Evolutionary conservation across 148 eudicot genomes (phyloP).

Genomic region (Euryodendron excelsum): DNA sequence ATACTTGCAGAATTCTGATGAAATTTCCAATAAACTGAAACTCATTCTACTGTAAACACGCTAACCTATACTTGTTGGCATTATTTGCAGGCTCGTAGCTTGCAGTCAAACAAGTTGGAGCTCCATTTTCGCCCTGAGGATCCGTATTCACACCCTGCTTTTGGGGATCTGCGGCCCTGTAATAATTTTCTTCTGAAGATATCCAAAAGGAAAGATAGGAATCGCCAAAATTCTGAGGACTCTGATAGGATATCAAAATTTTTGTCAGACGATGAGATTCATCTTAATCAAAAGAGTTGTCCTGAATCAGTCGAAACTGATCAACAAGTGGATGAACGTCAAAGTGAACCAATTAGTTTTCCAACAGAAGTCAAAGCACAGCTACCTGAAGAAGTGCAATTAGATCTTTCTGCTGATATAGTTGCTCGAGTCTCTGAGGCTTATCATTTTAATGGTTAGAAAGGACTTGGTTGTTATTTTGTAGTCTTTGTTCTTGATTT

Average conservation of each 20-base stretch:
- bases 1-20: background rate
- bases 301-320: slow-evolving; percentile 13
- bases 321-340: slow-evolving; percentile 20
- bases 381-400: slow-evolving; percentile 23
- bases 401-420: slow-evolving; percentile 59
- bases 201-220: slow-evolving; percentile 41
- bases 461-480: background rate
- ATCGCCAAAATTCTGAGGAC: slow-evolving; percentile 24
- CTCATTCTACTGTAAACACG: background rate
- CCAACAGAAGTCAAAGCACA: slow-evolving; percentile 23
- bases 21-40: background rate
- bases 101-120: slow-evolving; percentile 69
- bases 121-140: slow-evolving; percentile 92
- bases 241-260: slow-evolving; percentile 13
- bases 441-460: slow-evolving; percentile 78
- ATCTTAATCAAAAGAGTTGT: slow-evolving; percentile 8
- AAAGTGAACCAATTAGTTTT: slow-evolving; percentile 22
- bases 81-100: slow-evolving; percentile 58
- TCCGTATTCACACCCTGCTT: slow-evolving; percentile 85
- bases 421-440: slow-evolving; percentile 70
- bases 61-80: slow-evolving; percentile 2
- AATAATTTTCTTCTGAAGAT: slow-evolving; percentile 71
- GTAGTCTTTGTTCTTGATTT: background rate
- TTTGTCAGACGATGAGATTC: slow-evolving; percentile 23
- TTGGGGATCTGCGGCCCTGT: slow-evolving; percentile 58